phyloP scores from a whole-genome alignment of 208 protist genomes.

The Leishmania turanica region DNA sequence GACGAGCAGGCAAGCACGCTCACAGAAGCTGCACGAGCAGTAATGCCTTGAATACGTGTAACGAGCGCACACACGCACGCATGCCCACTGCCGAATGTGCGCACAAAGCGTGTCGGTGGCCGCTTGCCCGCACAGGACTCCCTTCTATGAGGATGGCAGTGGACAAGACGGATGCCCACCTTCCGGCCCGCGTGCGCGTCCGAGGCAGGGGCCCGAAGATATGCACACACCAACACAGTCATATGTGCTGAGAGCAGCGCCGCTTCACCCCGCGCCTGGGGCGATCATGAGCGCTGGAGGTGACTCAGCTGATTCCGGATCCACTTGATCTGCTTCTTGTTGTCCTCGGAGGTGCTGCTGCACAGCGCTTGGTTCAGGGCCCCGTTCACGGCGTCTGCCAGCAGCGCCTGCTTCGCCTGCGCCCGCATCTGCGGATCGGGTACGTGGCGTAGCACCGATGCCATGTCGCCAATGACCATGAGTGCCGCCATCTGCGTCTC shows the following conservation, averaged over 20 bases:
- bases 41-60: background rate
- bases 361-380: conserved; percentile 38
- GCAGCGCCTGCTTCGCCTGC: conserved; percentile 68
- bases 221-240: background rate
- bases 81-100: background rate
- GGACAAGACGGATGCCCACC: background rate
- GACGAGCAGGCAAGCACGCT: background rate
- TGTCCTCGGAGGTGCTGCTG: conserved; percentile 35
- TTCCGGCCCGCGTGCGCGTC: background rate
- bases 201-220: background rate
- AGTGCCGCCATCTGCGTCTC: conserved; percentile 67
- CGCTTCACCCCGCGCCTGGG: too few relatives aligned
- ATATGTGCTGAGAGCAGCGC: background rate
- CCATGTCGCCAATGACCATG: conserved; percentile 86
- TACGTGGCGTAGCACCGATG: conserved; percentile 61
- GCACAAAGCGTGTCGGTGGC: background rate
- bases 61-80: background rate
- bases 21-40: background rate
- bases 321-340: conserved; percentile 71
- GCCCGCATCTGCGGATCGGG: conserved; percentile 47
- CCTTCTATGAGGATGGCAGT: background rate
- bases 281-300: conserved; percentile 28
- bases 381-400: conserved; percentile 38
- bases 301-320: conserved; percentile 57
- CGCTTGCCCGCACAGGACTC: background rate